Evolutionary conservation across 805 yeast species (phyloP), one percentile per base, ranked within the genome.

Genomic region (Kuraishia ogatae): DNA sequence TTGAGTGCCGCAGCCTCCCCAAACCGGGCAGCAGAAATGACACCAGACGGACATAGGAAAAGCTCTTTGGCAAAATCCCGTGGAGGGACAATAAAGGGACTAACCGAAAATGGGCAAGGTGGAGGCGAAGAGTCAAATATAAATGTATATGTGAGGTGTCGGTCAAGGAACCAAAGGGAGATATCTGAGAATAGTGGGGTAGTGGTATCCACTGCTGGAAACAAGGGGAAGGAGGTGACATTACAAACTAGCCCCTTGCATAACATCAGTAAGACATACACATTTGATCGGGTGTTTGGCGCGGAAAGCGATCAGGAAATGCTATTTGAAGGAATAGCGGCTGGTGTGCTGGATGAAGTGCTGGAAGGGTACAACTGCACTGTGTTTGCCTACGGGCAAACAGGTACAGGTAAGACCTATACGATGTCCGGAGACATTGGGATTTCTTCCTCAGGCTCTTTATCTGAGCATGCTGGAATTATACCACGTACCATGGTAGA

Each of bases 381-480:
- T 0, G 78, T 89, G 28, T 75, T 90, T 60, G 96, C 94, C 0
- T 78, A 78, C 60, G 82, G 83, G 21, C 96, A 89, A 77, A 90
- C 96, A 0, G 94, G 96, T 1, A 87, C 96, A 0, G 96, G 96
- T 24, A 90, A 89, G 63, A 89, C 97, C 0, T 83, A 83, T 64
- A 72, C 88, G 13, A 83, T 83, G 94, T 82, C 85, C 6, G 94
- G 96, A 6, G 86, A 86, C 52, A 78, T 84, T 35, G 60, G 81
- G 64, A 57, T 72, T 54, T 50, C 68, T 60, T 55, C 53, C 10
- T 52, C 53, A 54, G 62, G 59, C 0, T 57, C 67, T 53, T 58
- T 77, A 39, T 70, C 73, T 52, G 76, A 75, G 20, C 69, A 77
- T 24, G 87, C 89, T 0, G 91, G 89, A 20, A 78, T 84, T 21